Evolutionary conservation across 768 basidiomycete species (phyloP), one percentile per base, ranked within the genome.

Genomic region (Obba rivulosa): DNA sequence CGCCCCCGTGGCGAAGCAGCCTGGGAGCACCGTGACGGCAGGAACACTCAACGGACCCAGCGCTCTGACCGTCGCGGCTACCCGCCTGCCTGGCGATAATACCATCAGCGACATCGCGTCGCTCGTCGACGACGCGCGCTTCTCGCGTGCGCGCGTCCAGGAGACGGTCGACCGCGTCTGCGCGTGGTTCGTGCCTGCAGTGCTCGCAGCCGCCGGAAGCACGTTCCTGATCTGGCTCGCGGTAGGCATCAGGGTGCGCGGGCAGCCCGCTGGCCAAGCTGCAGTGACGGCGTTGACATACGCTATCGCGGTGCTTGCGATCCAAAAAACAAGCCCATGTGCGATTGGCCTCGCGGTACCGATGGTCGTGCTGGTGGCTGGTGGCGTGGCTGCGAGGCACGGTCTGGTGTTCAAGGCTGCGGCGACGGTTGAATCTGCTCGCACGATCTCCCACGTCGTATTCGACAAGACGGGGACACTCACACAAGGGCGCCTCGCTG

Each of bases 401-500:
- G 66, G 66, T 1, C 49, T 68, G 28, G 67, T 65, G 9, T 62
- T 65, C 60, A 64, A 66, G 56, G 59, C 58, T 20, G 55, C 69
- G 8, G 65, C 67, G 20, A 64, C 72, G 7, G 72, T 78, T 54
- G 69, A 78, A 51, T 60, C 59, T 18, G 69, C 74, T 9, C 66
- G 69, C n/a, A 60, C 68, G 39, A 62, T 75, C 45, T 64, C 69
- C 28, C 66, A 69, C 43, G 68, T 75, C 24, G 77, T 74, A 2
- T 75, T 81, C 48, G 80, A 83, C 64, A 83, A 83, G 68, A 81
- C 80, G 0, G 80, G 80, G 1, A 81, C 80, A 13, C 64, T 81
- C 43, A 78, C 79, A 1, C 53, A 62, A 40, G 75, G 75, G 10
- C 55, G 68, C 44, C 66, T 73, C 23, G 55, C 63, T 0, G 71